phyloP scores from a whole-genome alignment of 1,284 basidiomycete genomes.

The Ceratobasidium sp. region DNA sequence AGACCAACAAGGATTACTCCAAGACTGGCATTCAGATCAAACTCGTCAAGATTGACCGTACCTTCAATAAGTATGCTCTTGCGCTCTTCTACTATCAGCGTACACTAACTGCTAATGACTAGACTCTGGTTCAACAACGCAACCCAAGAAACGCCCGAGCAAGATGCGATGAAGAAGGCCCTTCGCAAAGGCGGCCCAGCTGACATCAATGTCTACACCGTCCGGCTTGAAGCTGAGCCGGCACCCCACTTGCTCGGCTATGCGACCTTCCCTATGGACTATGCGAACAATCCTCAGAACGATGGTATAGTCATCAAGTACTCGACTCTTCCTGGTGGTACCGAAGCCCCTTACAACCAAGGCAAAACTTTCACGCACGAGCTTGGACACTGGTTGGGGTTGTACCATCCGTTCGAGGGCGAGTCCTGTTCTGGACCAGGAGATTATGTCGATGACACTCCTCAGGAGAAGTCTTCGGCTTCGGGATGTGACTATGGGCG shows the following conservation, averaged over 20 bases:
- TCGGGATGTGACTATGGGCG: slow-evolving; percentile 15
- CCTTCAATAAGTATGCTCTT: neutral
- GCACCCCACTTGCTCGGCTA: slow-evolving; percentile 16
- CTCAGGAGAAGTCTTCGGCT: slow-evolving; percentile 1
- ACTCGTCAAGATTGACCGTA: neutral
- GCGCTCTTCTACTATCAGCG: neutral
- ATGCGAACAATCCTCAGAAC: neutral
- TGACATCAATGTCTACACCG: slow-evolving; percentile 28
- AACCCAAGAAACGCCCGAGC: neutral
- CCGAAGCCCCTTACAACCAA: slow-evolving; percentile 4
- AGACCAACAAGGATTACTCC: slow-evolving; percentile 22
- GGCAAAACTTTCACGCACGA: slow-evolving; percentile 30
- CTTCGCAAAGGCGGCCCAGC: slow-evolving; percentile 32
- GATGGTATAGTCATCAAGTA: slow-evolving; percentile 20
- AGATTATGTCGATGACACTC: slow-evolving; percentile 24
- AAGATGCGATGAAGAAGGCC: slow-evolving; percentile 14
- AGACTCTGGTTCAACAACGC: slow-evolving; percentile 23
- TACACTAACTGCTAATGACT: neutral
- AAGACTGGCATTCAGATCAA: slow-evolving; percentile 14
- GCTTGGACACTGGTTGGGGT: slow-evolving; percentile 13
- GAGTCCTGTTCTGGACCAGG: slow-evolving; percentile 9
- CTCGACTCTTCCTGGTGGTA: slow-evolving; percentile 15
- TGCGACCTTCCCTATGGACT: slow-evolving; percentile 21
- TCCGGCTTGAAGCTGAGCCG: slow-evolving; percentile 1
- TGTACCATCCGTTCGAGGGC: slow-evolving; percentile 27